A percentile compares a stretch with the other conserved stretches of the same genome.
Evolutionary conservation across 2,329 filamentous ascomycete genomes (phyloP).

Genomic region (Colletotrichum phormii): DNA sequence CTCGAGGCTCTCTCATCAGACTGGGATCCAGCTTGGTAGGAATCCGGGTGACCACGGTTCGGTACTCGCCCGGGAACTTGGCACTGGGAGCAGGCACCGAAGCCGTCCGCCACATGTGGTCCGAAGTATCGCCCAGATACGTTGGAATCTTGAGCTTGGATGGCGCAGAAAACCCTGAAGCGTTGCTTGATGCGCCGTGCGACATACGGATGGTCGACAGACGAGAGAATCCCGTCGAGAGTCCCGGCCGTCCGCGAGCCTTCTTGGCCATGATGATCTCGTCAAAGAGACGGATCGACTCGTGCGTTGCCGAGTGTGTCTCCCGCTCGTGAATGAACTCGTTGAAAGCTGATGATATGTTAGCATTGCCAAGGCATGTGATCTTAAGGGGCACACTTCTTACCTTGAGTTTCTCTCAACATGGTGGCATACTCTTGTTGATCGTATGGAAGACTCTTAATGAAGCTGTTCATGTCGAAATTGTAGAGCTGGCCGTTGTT

Average conservation of each 20-base stretch:
- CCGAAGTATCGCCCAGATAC: slow-evolving; percentile 78
- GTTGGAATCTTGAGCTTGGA: slow-evolving; percentile 58
- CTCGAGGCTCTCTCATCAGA: slow-evolving; percentile 91
- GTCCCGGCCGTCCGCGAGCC: slow-evolving; percentile 71
- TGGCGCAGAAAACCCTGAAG: slow-evolving; percentile 50
- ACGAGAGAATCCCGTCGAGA: slow-evolving; percentile 73
- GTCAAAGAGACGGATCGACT: slow-evolving; percentile 81
- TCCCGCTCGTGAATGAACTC: slow-evolving; percentile 89
- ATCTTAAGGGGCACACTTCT: slow-evolving; percentile 36
- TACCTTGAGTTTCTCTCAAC: slow-evolving; percentile 76
- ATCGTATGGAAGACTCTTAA: slow-evolving; percentile 73
- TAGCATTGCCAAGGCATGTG: slow-evolving; percentile 28
- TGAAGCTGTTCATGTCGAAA: slow-evolving; percentile 75
- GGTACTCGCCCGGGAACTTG: slow-evolving; percentile 73
- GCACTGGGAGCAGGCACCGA: slow-evolving; percentile 70
- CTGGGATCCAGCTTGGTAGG: slow-evolving; percentile 87
- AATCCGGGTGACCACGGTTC: slow-evolving; percentile 70
- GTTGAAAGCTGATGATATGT: slow-evolving; percentile 65
- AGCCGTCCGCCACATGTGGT: slow-evolving; percentile 83
- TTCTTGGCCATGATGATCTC: slow-evolving; percentile 86
- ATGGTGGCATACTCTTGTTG: slow-evolving; percentile 73
- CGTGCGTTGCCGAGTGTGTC: slow-evolving; percentile 69
- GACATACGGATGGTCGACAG: slow-evolving; percentile 70
- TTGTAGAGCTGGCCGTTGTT: slow-evolving; percentile 69
- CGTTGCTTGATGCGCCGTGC: slow-evolving; percentile 59